A percentile compares a stretch with the other conserved stretches of the same genome.
phyloP scores from a whole-genome alignment of 768 basidiomycete species.

The Sistotremastrum niveocremeum region DNA sequence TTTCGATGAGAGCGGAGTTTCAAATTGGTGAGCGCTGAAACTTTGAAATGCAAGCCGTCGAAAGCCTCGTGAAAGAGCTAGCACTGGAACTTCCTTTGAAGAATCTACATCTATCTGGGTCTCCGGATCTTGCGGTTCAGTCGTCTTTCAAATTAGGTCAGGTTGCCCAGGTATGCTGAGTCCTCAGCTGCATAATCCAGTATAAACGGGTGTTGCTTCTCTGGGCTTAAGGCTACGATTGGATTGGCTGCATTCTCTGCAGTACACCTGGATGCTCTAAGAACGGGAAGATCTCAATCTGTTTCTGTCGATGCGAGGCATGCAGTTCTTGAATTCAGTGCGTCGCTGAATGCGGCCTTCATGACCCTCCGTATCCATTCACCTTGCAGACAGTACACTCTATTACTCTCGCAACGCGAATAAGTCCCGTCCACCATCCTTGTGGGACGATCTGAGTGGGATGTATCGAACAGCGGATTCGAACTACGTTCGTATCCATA shows the following conservation, averaged over 20 bases:
- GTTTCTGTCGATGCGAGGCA: constrained; percentile 43
- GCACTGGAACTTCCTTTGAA: not conserved
- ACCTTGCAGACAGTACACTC: constrained; percentile 30
- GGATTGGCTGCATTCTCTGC: constrained; percentile 41
- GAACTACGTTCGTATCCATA: constrained; percentile 41
- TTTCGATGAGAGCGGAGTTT: too few species aligned
- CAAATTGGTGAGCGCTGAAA: too few species aligned
- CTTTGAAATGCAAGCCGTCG: too few species aligned
- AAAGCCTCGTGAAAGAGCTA: not conserved
- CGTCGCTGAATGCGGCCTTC: constrained; percentile 8
- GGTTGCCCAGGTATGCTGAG: constrained; percentile 32
- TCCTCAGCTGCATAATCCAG: not conserved
- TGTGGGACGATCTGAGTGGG: constrained; percentile 40
- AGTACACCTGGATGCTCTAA: constrained; percentile 32
- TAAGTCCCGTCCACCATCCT: constrained; percentile 13
- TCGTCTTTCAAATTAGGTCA: constrained; percentile 43
- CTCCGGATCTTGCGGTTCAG: constrained; percentile 30
- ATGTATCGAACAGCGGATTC: constrained; percentile 38
- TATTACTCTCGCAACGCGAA: constrained; percentile 33
- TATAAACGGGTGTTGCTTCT: not conserved
- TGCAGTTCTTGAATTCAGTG: constrained; percentile 41
- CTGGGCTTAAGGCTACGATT: constrained; percentile 24
- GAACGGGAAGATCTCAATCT: constrained; percentile 31
- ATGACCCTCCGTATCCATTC: not conserved
- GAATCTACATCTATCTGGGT: constrained; percentile 22